Percentiles rank a stretch among this genome's conserved stretches.
phyloP scores from a whole-genome alignment of 2,329 filamentous ascomycete species.

The Claviceps digitariae region DNA sequence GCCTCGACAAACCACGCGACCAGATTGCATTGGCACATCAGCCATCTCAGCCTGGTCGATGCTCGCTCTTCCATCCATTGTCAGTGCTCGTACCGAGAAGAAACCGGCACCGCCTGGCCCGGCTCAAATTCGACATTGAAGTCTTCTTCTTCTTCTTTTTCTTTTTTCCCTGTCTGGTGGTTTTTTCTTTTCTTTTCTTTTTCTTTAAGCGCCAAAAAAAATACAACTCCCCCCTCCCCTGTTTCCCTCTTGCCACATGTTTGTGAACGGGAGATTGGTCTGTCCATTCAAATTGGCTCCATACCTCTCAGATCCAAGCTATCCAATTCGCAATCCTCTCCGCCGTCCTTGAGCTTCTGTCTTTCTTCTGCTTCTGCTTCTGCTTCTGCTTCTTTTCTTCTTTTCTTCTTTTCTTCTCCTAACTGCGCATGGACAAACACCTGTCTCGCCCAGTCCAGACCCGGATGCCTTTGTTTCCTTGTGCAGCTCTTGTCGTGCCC shows the following conservation, averaged over 20 bases:
- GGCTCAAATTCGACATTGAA: background rate
- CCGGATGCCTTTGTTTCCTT: slow-evolving; percentile 4
- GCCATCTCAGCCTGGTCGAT: background rate
- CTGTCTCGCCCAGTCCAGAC: background rate
- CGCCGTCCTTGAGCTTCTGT: background rate
- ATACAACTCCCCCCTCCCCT: no score
- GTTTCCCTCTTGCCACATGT: background rate
- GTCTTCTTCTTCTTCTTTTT: no score
- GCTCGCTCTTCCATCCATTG: background rate
- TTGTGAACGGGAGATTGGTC: background rate
- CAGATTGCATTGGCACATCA: background rate
- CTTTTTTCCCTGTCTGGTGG: background rate
- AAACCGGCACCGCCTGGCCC: background rate
- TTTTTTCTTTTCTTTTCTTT: background rate
- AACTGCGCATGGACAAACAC: background rate
- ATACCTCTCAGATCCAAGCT: background rate
- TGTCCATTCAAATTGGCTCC: background rate
- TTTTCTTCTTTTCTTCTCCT: background rate
- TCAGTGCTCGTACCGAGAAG: background rate
- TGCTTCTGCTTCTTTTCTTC: background rate
- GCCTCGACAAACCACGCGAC: background rate
- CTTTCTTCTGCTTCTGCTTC: background rate
- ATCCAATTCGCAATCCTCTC: background rate
- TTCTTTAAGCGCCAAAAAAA: no score
- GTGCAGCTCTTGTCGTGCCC: slow-evolving; percentile 7